Evolutionary conservation across 345 rosid genomes (phyloP).

Genomic region (Ceriops zippeliana): DNA sequence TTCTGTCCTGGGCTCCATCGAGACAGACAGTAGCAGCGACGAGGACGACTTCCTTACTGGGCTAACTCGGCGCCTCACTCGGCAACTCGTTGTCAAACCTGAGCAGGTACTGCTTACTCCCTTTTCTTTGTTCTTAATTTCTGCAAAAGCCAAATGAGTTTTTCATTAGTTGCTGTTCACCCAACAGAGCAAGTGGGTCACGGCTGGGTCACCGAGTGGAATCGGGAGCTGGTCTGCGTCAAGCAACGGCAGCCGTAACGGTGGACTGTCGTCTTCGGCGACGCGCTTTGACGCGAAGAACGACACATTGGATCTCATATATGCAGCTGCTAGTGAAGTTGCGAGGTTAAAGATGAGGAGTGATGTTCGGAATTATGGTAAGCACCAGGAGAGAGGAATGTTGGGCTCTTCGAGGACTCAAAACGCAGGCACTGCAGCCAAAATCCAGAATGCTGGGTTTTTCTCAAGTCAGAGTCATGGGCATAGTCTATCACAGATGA

Average conservation of each 20-base stretch:
- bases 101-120: constrained; percentile 12
- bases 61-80: constrained; percentile 21
- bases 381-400: background rate
- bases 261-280: constrained; percentile 24
- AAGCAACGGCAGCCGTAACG: constrained; percentile 26
- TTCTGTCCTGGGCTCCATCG: background rate
- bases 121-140: background rate
- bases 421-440: constrained; percentile 5
- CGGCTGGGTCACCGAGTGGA: constrained; percentile 22
- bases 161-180: background rate
- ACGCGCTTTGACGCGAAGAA: constrained; percentile 16
- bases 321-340: constrained; percentile 23
- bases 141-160: background rate
- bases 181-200: constrained; percentile 13
- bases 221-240: constrained; percentile 20
- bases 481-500: constrained; percentile 1
- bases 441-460: constrained; percentile 20
- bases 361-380: background rate
- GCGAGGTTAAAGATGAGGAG: constrained; percentile 21
- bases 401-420: constrained; percentile 5
- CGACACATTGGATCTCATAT: constrained; percentile 25
- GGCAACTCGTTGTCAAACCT: constrained; percentile 18
- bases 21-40: constrained; percentile 9
- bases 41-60: constrained; percentile 22
- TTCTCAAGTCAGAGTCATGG: constrained; percentile 13